These are phyloP conservation scores for Juncus effusus DNA, from an alignment of 176 grass and related monocot genomes.

Conservation along the genomic window DNA sequence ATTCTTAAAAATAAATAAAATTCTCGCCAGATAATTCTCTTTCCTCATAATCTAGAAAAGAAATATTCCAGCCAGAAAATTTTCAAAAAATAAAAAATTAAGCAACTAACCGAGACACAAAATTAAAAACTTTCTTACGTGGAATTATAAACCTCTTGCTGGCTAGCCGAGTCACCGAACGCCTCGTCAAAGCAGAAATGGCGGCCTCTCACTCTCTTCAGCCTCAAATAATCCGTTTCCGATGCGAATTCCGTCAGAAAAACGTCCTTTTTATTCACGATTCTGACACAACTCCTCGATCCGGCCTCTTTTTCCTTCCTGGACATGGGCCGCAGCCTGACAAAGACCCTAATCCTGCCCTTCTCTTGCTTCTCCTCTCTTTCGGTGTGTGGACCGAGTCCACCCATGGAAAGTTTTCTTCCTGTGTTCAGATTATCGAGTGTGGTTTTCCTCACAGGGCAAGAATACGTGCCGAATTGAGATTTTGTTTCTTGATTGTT, in stretches of 20 bases:
- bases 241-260: conserved; percentile 75
- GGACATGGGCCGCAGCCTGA: conserved; percentile 71
- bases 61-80: background rate
- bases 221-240: conserved; percentile 80
- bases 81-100: background rate
- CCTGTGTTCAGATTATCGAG: conserved; percentile 7
- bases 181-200: conserved; percentile 96
- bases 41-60: no score
- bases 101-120: background rate
- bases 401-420: conserved; percentile 76
- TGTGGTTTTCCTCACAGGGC: conserved; percentile 48
- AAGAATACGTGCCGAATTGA: conserved; percentile 31
- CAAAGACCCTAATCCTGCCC: conserved; percentile 73
- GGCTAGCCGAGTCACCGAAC: conserved; percentile 68
- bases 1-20: no score
- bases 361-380: conserved; percentile 30
- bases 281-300: conserved; percentile 75
- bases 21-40: no score
- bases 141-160: conserved; percentile 70
- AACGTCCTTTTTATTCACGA: conserved; percentile 92
- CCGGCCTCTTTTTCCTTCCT: conserved; percentile 70
- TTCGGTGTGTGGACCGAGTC: conserved; percentile 32
- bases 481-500: conserved; percentile 32
- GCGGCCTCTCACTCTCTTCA: conserved; percentile 75
- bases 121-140: conserved; percentile 45